These are phyloP conservation scores for Prunus yedoensis DNA, from an alignment of 331 rosid species.

Conservation along the genomic window DNA sequence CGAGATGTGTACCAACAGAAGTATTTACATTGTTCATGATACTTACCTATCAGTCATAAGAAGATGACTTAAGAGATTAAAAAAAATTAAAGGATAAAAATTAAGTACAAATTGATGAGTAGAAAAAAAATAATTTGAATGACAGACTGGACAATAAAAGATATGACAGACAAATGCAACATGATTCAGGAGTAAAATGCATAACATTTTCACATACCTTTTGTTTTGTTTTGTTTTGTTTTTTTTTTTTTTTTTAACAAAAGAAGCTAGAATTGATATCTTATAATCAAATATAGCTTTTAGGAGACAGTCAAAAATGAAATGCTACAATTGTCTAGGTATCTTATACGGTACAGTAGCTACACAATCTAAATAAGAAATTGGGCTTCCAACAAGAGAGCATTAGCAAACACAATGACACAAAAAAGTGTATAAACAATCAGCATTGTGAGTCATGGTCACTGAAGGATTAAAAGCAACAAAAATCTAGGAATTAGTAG, in stretches of 20 bases:
- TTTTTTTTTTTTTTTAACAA: not conserved
- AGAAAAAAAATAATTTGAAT: not conserved
- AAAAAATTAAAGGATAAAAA: slow-evolving; percentile 6
- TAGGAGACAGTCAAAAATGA: not conserved
- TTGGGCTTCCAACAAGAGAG: not conserved
- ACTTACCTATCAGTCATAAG: slow-evolving; percentile 64
- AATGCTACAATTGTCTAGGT: not conserved
- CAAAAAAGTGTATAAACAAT: not conserved
- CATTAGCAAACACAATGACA: not conserved
- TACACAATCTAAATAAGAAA: not conserved
- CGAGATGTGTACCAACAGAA: slow-evolving; percentile 91
- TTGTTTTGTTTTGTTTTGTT: not conserved
- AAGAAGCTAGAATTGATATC: not conserved
- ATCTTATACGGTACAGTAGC: not conserved
- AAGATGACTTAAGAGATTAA: not conserved
- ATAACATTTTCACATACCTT: not conserved
- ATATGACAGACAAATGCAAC: not conserved
- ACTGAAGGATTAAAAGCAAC: too few relatives aligned
- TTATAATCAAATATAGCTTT: not conserved
- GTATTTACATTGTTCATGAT: slow-evolving; percentile 79
- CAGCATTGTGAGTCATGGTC: too few relatives aligned
- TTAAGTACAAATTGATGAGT: not conserved
- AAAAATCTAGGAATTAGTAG: too few relatives aligned
- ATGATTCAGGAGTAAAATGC: not conserved
- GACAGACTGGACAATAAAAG: not conserved